Evolutionary conservation across 2,329 filamentous ascomycete genomes (phyloP).

Genomic region (Fusarium musae): DNA sequence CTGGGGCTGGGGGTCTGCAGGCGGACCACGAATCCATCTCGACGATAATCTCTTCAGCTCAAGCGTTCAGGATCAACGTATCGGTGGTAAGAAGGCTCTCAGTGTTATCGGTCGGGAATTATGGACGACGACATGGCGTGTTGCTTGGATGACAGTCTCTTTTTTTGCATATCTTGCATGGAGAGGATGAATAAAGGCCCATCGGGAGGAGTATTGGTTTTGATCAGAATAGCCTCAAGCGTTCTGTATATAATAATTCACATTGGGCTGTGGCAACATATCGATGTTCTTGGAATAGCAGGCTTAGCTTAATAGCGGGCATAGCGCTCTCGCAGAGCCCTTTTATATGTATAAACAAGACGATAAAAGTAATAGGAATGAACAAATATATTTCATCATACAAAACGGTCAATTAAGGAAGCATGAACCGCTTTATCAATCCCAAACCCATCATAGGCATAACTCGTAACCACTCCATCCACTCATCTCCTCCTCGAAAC

Average conservation of each 20-base stretch:
- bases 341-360: constrained; percentile 27
- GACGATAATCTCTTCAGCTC: constrained; percentile 60
- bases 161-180: constrained; percentile 75
- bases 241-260: constrained; percentile 18
- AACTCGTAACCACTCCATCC: neutral
- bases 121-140: constrained; percentile 68
- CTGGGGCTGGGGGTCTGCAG: constrained; percentile 59
- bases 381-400: constrained; percentile 3
- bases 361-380: constrained; percentile 23
- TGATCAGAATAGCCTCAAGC: neutral
- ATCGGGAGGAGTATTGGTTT: neutral
- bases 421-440: neutral
- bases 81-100: constrained; percentile 50
- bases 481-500: constrained; percentile 41
- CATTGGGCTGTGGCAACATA: neutral
- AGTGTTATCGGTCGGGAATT: constrained; percentile 68
- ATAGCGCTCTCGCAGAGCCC: constrained; percentile 26
- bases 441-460: neutral
- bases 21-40: constrained; percentile 65
- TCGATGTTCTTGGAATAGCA: constrained; percentile 2
- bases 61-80: constrained; percentile 40
- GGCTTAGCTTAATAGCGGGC: constrained; percentile 11
- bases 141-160: constrained; percentile 69
- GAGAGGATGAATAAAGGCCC: constrained; percentile 58
- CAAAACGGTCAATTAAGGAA: neutral